Evolutionary conservation across 2,329 filamentous ascomycete genomes (phyloP).

Genomic region (Calonectria honghensis): DNA sequence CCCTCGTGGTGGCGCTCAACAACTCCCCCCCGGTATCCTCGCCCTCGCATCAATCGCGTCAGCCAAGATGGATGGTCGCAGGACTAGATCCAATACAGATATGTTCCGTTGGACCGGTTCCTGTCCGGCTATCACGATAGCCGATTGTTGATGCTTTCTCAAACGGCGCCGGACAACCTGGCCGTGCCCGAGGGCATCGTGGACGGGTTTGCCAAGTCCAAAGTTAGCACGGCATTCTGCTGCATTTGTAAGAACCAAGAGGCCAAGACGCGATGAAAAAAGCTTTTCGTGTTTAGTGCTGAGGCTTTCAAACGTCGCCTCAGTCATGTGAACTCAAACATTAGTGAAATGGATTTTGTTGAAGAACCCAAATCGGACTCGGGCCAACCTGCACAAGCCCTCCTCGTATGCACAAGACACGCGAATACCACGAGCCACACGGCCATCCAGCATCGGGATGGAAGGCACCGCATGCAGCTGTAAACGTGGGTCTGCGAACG

Average conservation of each 20-base stretch:
- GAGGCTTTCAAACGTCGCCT: conserved; percentile 23
- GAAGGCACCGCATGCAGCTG: conserved; percentile 38
- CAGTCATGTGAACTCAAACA: conserved; percentile 12
- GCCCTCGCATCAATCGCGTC: conserved; percentile 22
- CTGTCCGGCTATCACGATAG: conserved; percentile 54
- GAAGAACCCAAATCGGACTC: neutral
- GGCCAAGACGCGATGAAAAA: conserved; percentile 2
- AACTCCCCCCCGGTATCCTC: conserved; percentile 26
- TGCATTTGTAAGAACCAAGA: conserved; percentile 1
- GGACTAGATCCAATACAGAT: conserved; percentile 50
- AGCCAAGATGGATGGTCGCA: conserved; percentile 29
- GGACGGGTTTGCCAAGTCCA: conserved; percentile 37
- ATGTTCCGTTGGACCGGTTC: conserved; percentile 51
- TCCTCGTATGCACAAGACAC: conserved; percentile 32
- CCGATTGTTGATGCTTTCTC: conserved; percentile 50
- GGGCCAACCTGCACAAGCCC: conserved; percentile 9
- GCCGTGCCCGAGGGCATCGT: neutral
- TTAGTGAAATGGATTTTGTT: neutral
- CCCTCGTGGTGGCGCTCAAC: conserved; percentile 55
- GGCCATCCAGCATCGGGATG: conserved; percentile 24
- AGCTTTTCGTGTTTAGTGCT: neutral
- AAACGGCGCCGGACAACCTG: conserved; percentile 10
- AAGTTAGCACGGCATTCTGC: neutral
- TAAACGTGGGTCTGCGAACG: conserved; percentile 27
- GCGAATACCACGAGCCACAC: conserved; percentile 32